Evolutionary conservation across 2,329 filamentous ascomycete genomes (phyloP).

Genomic region (Apiospora rasikravindrae): DNA sequence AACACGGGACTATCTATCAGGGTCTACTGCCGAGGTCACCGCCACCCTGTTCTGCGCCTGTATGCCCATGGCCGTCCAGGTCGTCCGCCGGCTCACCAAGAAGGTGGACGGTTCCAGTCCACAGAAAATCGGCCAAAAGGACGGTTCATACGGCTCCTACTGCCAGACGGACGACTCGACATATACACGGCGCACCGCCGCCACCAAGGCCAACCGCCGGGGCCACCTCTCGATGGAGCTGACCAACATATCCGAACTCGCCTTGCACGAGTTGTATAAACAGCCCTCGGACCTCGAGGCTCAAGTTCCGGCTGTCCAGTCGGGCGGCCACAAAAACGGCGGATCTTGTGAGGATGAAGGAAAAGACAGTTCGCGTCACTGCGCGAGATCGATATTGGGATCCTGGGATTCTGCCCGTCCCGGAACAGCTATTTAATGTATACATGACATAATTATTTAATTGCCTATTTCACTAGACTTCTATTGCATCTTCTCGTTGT

Average conservation of each 20-base stretch:
- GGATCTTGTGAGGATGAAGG: not conserved
- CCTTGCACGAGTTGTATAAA: not conserved
- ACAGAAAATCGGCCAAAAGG: not conserved
- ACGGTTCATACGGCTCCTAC: not conserved
- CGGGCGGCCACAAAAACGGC: not conserved
- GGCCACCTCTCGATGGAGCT: not conserved
- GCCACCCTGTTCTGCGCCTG: constrained; percentile 22
- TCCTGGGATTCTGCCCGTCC: not conserved
- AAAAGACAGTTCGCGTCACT: not conserved
- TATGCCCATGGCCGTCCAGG: constrained; percentile 19
- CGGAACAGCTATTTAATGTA: not conserved
- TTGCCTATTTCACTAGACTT: too few species aligned
- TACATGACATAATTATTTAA: not conserved
- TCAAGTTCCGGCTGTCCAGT: not conserved
- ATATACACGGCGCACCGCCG: not conserved
- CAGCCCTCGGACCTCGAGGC: not conserved
- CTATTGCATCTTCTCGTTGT: constrained; percentile 38
- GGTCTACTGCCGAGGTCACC: not conserved
- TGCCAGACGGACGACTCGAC: not conserved
- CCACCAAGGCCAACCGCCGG: not conserved
- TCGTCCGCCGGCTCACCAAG: not conserved
- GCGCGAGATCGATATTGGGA: not conserved
- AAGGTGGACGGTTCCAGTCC: not conserved
- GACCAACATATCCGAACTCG: not conserved
- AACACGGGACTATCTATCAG: not conserved